Percentiles rank a stretch among this genome's conserved stretches.
phyloP scores from a whole-genome alignment of 2,329 filamentous ascomycete species.

The Cryphonectria parasitica region DNA sequence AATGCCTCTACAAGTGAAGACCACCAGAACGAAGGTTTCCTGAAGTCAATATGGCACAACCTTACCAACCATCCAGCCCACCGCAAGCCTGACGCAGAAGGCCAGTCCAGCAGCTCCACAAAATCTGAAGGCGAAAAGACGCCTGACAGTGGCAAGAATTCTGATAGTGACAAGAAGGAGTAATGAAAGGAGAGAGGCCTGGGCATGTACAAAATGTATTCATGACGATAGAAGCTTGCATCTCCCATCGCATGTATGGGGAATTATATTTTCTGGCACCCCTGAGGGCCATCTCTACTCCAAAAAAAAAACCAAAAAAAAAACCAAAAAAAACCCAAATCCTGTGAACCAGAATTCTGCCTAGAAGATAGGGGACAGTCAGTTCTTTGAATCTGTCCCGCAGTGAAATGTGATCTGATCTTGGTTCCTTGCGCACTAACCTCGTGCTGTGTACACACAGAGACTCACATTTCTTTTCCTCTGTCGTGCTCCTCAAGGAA shows the following conservation, averaged over 20 bases:
- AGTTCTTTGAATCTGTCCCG: neutral
- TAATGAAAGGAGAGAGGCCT: neutral
- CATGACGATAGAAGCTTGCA: constrained; percentile 13
- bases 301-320: too few relatives aligned
- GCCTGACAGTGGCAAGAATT: constrained; percentile 30
- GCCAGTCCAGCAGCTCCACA: constrained; percentile 14
- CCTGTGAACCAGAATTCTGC: neutral
- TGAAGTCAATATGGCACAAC: constrained; percentile 93
- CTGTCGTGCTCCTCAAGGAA: too few relatives aligned
- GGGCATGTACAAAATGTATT: constrained; percentile 10
- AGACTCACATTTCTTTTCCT: too few relatives aligned
- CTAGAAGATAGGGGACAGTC: neutral
- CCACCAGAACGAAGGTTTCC: constrained; percentile 84
- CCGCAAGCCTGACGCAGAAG: constrained; percentile 42
- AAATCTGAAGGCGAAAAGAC: constrained; percentile 28
- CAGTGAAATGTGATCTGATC: neutral
- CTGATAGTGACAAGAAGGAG: constrained; percentile 31
- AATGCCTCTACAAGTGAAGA: constrained; percentile 38
- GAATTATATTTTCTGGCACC: neutral
- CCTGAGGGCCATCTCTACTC: constrained; percentile 14
- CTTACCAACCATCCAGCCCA: constrained; percentile 76
- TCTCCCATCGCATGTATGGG: neutral
- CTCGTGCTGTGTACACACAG: neutral
- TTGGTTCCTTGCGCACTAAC: neutral
- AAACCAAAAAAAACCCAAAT: too few relatives aligned